Evolutionary conservation across 2,329 filamentous ascomycete genomes (phyloP), one percentile per base, ranked within the genome.

Genomic region (Lomentospora prolificans): DNA sequence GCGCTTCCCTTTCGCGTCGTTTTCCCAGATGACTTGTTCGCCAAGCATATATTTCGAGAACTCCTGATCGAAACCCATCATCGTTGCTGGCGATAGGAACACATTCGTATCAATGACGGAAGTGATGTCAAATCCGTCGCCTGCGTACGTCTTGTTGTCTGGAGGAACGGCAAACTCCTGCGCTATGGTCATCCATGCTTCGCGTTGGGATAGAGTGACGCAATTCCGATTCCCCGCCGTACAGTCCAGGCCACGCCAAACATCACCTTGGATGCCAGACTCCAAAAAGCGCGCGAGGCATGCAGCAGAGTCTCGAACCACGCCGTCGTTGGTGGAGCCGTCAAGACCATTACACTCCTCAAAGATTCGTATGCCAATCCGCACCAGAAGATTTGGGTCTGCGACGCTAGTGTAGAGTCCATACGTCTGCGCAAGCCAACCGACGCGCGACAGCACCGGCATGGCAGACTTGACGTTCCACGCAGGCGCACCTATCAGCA

Each of bases 301-400:
- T 7, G 66, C 64, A 6, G 66, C 63, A 0, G 78, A 74, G 22
- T 72, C 66, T 53, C 73, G 75, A 41, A 81, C 68, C 57, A 81
- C 78, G 14, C 69, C 71, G 57, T 81, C 78, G 1, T 64, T 59
- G 7, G 12, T 12, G 1, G 77, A 64, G 1, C 77, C 77, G 58
- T 81, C 78, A 24, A 72, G 64, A 1, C 55, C 62, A 59, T 81
- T 78, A 60, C 78, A 81, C 61, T 81, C 77, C n/a, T 62, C 64
- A 3, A 74, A 57, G 2, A 80, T 69, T 6, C 30, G 30, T 6
- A 12, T 33, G 30, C 30, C 30, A 52, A 76, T 73, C 0, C 65
- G 36, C 1, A 63, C 70, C 7, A 83, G 71, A 0, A 70, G 59
- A 1, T 72, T 64, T 0, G 70, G 68, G 3, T 70, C 70, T 12